Evolutionary conservation across 2,329 filamentous ascomycete species (phyloP).

Genomic region (Fusarium concolor): DNA sequence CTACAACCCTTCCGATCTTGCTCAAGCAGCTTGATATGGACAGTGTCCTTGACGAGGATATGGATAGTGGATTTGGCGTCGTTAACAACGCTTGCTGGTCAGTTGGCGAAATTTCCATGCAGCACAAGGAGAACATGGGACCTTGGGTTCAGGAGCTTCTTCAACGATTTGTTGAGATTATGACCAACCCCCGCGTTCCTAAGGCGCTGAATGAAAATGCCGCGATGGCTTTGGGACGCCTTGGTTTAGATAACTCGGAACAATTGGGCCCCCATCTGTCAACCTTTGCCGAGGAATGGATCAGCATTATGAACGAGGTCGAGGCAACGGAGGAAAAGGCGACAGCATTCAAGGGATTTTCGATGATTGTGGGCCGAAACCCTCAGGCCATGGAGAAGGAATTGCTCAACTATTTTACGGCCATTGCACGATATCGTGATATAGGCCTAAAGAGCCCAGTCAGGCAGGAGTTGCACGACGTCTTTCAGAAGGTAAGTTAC

Average conservation of each 20-base stretch:
- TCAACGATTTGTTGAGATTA: conserved; percentile 81
- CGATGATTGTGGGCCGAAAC: conserved; percentile 84
- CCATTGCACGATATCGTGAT: conserved; percentile 83
- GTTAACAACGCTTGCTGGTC: conserved; percentile 99
- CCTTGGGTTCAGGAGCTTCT: conserved; percentile 83
- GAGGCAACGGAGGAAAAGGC: conserved; percentile 94
- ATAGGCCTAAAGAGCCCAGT: conserved; percentile 69
- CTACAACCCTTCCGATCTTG: conserved; percentile 81
- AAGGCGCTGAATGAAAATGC: conserved; percentile 92
- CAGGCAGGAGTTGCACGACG: conserved; percentile 74
- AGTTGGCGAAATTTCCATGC: conserved; percentile 89
- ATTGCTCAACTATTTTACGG: conserved; percentile 82
- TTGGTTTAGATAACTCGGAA: conserved; percentile 83
- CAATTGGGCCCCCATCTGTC: conserved; percentile 82
- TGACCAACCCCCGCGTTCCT: conserved; percentile 86
- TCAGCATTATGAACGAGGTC: conserved; percentile 84
- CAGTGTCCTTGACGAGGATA: conserved; percentile 79
- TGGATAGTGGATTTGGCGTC: conserved; percentile 88
- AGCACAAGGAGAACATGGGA: conserved; percentile 78
- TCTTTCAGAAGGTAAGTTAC: conserved; percentile 78
- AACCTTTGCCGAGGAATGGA: conserved; percentile 84
- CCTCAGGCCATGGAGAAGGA: conserved; percentile 92
- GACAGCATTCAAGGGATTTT: conserved; percentile 92
- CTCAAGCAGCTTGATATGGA: conserved; percentile 89
- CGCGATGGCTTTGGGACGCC: conserved; percentile 87